Evolutionary conservation across 2,329 filamentous ascomycete genomes (phyloP).

Genomic region (Phialophora expanda): DNA sequence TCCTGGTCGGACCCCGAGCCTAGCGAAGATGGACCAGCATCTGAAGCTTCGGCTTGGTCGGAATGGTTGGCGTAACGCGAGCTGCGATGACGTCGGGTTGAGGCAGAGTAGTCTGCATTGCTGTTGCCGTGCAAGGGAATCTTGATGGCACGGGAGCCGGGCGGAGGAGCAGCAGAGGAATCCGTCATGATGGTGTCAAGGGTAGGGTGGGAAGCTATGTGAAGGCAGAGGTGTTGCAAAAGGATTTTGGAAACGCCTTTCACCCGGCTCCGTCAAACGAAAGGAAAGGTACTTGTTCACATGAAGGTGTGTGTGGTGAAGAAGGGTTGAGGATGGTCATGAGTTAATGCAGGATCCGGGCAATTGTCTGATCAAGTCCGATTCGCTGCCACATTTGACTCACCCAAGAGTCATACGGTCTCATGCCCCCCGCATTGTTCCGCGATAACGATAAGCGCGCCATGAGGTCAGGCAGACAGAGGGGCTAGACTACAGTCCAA

Average conservation of each 20-base stretch:
- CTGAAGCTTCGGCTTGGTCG: constrained; percentile 31
- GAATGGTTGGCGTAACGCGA: constrained; percentile 28
- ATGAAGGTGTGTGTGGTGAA: constrained; percentile 5
- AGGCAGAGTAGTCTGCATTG: constrained; percentile 21
- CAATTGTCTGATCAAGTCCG: constrained; percentile 4
- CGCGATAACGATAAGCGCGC: constrained; percentile 32
- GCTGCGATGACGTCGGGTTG: constrained; percentile 33
- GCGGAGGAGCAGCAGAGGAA: constrained; percentile 24
- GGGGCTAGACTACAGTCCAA: background rate
- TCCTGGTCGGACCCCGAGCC: constrained; percentile 32
- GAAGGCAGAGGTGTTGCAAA: constrained; percentile 5
- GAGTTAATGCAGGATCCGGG: constrained; percentile 5
- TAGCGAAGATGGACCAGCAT: constrained; percentile 37
- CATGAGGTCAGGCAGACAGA: background rate
- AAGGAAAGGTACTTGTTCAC: constrained; percentile 11
- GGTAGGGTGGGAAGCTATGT: background rate
- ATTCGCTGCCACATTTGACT: constrained; percentile 11
- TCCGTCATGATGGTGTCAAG: constrained; percentile 27
- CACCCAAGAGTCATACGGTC: background rate
- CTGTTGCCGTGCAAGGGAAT: constrained; percentile 35
- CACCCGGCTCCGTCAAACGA: constrained; percentile 11
- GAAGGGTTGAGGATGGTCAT: constrained; percentile 1
- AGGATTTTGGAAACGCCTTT: constrained; percentile 18
- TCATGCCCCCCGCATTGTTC: constrained; percentile 26
- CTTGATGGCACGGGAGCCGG: constrained; percentile 39